Conservation (phyloP, 1,284 basidiomycete genomes). For the Ceratobasidium sp. region DNA sequence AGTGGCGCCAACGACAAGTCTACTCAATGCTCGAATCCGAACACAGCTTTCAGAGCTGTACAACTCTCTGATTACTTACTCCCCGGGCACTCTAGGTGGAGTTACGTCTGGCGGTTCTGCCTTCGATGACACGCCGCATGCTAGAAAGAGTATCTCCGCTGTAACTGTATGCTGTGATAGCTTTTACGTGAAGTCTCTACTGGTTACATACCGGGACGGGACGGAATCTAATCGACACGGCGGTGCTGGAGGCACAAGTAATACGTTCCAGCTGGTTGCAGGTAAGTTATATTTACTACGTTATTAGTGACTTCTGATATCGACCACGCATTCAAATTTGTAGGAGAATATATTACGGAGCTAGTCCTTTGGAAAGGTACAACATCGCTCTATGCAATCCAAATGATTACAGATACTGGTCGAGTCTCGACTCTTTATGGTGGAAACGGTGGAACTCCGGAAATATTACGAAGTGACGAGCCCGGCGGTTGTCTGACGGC, state of each 20-base stretch:
- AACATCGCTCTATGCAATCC: neutral
- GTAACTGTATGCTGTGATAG: neutral
- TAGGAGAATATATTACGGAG: slow-evolving; percentile 15
- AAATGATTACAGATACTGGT: neutral
- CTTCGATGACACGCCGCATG: slow-evolving; percentile 7
- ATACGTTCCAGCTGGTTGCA: neutral
- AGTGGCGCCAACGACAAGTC: slow-evolving; percentile 3
- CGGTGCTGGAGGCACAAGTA: neutral
- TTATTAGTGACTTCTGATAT: neutral
- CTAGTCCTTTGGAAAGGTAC: neutral
- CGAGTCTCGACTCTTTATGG: slow-evolving; percentile 12
- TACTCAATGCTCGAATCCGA: neutral
- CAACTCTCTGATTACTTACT: neutral
- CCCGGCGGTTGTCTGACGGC: slow-evolving; percentile 1
- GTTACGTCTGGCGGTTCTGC: neutral
- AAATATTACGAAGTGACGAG: neutral
- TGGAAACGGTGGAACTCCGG: slow-evolving; percentile 2
- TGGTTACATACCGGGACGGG: neutral
- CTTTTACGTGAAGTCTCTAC: neutral
- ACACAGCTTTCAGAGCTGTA: neutral
- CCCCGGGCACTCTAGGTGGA: neutral
- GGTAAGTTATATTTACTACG: neutral
- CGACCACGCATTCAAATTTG: no score
- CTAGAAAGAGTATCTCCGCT: neutral
- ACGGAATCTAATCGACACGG: neutral